Percentiles rank a stretch among this genome's conserved stretches.
Evolutionary conservation across 352 stramenopile species (phyloP).

Genomic region (Pythium coloratum): DNA sequence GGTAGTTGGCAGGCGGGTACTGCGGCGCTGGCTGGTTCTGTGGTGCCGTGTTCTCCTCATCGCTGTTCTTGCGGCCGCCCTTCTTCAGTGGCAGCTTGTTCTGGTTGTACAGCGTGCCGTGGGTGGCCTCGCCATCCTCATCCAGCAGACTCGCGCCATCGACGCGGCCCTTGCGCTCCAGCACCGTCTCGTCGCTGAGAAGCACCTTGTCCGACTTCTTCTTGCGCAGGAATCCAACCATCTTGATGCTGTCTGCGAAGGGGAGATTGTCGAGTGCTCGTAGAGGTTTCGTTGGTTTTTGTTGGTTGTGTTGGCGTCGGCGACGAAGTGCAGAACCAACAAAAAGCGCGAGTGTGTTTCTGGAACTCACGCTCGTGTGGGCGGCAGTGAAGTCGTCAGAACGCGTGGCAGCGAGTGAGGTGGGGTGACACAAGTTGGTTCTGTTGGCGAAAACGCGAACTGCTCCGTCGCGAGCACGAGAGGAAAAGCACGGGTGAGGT

Average conservation of each 20-base stretch:
- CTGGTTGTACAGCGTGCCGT: conserved; percentile 68
- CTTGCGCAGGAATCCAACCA: conserved; percentile 86
- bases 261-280: conserved; percentile 22
- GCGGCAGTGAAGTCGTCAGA: neutral
- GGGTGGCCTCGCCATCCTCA: conserved; percentile 76
- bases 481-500: conserved; percentile 18
- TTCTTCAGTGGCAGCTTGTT: conserved; percentile 41
- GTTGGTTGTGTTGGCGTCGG: conserved; percentile 2
- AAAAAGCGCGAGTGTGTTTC: conserved; percentile 2
- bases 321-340: neutral
- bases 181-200: conserved; percentile 67
- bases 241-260: conserved; percentile 26
- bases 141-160: conserved; percentile 82
- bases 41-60: conserved; percentile 47
- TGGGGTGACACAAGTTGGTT: conserved; percentile 4
- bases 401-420: conserved; percentile 6
- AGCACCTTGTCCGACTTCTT: conserved; percentile 78
- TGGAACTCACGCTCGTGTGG: neutral
- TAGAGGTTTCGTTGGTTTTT: neutral
- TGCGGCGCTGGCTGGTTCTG: conserved; percentile 16
- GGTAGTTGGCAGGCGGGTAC: conserved; percentile 45
- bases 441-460: conserved; percentile 6
- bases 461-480: neutral
- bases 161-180: conserved; percentile 84
- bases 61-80: conserved; percentile 48